Evolutionary conservation across 306 rosid species (phyloP).

Genomic region (Macrotyloma uniflorum): DNA sequence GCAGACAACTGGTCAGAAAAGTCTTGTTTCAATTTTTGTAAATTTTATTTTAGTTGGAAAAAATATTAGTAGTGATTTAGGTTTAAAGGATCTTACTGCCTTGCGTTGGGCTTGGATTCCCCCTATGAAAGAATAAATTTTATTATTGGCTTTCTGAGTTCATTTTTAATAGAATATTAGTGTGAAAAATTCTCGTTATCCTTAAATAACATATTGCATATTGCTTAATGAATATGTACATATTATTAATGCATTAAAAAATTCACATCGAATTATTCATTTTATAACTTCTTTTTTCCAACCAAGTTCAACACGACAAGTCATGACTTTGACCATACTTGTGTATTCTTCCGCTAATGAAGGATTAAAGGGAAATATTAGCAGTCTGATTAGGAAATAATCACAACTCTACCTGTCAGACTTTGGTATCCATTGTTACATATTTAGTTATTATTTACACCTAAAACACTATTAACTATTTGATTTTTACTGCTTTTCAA

Average conservation of each 20-base stretch:
- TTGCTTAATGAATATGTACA: background rate
- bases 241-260: background rate
- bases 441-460: background rate
- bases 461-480: background rate
- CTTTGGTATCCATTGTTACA: background rate
- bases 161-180: no score
- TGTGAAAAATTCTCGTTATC: background rate
- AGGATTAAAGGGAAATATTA: background rate
- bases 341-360: background rate
- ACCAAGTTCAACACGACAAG: background rate
- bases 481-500: background rate
- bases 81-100: background rate
- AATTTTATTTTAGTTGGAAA: background rate
- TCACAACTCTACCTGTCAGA: background rate
- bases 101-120: no score
- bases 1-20: background rate
- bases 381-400: background rate
- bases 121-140: background rate
- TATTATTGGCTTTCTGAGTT: background rate
- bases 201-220: background rate
- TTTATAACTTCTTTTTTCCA: background rate
- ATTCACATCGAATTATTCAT: background rate
- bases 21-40: background rate
- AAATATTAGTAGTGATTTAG: background rate
- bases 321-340: constrained; percentile 10